Conservation (phyloP, 352 stramenopile genomes). For the Phytophthora crassamura region DNA sequence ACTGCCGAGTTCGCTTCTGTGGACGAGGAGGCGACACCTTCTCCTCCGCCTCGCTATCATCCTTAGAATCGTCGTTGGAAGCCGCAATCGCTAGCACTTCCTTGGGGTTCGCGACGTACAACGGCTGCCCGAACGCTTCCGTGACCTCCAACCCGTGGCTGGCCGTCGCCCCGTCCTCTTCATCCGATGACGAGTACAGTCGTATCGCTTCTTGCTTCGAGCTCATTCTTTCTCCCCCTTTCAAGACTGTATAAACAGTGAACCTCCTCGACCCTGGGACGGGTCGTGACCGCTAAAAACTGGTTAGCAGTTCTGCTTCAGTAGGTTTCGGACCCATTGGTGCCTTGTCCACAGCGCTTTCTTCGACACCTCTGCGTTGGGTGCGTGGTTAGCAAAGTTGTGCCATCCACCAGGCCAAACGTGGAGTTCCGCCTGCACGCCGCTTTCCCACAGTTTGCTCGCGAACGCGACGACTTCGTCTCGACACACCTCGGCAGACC, state of each 20-base stretch:
- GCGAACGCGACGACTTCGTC: constrained; percentile 35
- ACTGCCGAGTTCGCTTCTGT: background rate
- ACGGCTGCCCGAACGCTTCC: background rate
- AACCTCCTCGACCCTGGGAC: no score
- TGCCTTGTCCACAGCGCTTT: constrained; percentile 27
- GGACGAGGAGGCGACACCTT: constrained; percentile 2
- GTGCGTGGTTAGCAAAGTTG: constrained; percentile 29
- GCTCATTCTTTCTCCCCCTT: constrained; percentile 26
- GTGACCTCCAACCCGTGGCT: background rate
- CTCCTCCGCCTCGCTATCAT: constrained; percentile 8
- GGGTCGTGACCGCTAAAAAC: background rate
- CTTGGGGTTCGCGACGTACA: background rate
- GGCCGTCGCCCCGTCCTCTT: background rate
- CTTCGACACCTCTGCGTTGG: constrained; percentile 29
- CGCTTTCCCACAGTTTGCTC: constrained; percentile 28
- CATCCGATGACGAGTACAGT: constrained; percentile 11
- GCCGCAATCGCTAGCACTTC: background rate
- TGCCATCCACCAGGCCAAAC: constrained; percentile 34
- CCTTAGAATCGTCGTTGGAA: background rate
- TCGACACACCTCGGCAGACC: constrained; percentile 32
- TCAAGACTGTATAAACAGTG: no score
- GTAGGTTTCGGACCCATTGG: constrained; percentile 25
- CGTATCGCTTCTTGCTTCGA: constrained; percentile 4
- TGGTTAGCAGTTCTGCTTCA: constrained; percentile 12
- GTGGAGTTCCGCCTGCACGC: constrained; percentile 32